Conservation (phyloP, 2,329 filamentous ascomycete species). For the Aspergillus sojae region DNA sequence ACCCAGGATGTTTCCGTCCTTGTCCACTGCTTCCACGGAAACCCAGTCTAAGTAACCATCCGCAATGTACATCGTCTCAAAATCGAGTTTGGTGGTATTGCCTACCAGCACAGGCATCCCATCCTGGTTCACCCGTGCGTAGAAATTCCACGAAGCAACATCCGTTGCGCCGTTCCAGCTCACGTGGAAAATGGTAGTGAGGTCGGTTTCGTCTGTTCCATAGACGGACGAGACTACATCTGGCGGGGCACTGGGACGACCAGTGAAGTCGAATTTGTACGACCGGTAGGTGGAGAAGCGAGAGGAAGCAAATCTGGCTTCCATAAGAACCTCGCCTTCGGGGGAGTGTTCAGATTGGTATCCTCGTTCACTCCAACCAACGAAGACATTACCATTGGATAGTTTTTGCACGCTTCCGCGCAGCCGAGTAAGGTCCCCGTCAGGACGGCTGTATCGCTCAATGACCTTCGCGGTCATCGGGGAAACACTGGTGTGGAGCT, state of each 20-base stretch:
- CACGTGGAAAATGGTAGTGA: slow-evolving; percentile 34
- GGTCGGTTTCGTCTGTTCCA: slow-evolving; percentile 25
- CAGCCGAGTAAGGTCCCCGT: slow-evolving; percentile 35
- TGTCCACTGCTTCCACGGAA: slow-evolving; percentile 33
- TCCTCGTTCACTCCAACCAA: slow-evolving; percentile 41
- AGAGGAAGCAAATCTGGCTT: slow-evolving; percentile 36
- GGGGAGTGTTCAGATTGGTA: slow-evolving; percentile 40
- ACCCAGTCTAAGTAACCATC: slow-evolving; percentile 36
- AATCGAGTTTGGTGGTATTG: slow-evolving; percentile 34
- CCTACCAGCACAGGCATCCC: slow-evolving; percentile 29
- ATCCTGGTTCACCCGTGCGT: slow-evolving; percentile 24
- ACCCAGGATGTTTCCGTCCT: slow-evolving; percentile 28
- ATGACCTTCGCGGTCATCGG: slow-evolving; percentile 34
- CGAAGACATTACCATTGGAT: slow-evolving; percentile 40
- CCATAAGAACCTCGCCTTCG: slow-evolving; percentile 40
- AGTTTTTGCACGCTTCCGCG: slow-evolving; percentile 41
- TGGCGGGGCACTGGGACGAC: slow-evolving; percentile 35
- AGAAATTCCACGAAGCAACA: slow-evolving; percentile 43
- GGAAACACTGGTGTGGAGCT: slow-evolving; percentile 30
- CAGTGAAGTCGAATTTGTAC: slow-evolving; percentile 43
- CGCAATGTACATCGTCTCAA: slow-evolving; percentile 40
- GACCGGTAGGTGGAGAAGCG: slow-evolving; percentile 45
- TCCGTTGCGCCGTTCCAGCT: slow-evolving; percentile 56
- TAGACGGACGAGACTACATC: slow-evolving; percentile 37
- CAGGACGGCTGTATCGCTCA: slow-evolving; percentile 37